Base-by-base conservation (phyloP, 2,329 filamentous ascomycete genomes). In the Stemphylium lycopersici region DNA sequence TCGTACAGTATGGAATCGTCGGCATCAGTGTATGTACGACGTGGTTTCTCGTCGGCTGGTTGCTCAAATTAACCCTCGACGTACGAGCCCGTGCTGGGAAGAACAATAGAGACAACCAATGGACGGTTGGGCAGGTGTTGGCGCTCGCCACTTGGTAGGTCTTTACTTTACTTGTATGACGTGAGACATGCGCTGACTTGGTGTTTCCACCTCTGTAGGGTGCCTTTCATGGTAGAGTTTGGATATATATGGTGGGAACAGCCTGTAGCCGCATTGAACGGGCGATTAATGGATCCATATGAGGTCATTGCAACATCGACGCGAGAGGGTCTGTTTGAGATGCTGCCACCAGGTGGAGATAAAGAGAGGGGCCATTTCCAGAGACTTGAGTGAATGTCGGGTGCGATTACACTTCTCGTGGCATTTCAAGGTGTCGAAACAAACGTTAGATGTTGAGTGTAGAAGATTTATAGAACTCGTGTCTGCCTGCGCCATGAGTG, bases 171-270 rank as follows among this genome's bases (percentile, higher is more conserved):
- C 8, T 10, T 29, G 26, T 11, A 29, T 29, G 2, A 11, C 11
- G 24, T 29, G 26, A 29, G 26, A 29, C 6, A 11, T 29, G 26
- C 26, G 8, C 26, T 29, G 26, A 29, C 26, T 29, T 29, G 26
- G 26, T 29, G 6, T 29, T 29, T 29, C 10, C 8, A 29, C 26
- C 8, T 29, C 26, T 29, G 26, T 11, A 29, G 10, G 36, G 38
- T 16, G 16, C 46, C 38, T 6, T 46, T 36, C n/a, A n/a, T 49
- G n/a, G n/a, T 29, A 6, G 38, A 49, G 4, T 42, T 49, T n/a
- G 31, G 22, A 4, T 43, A 37, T 4, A 36, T 33, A 2, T 42
- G 29, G 20, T 32, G 20, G 47, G 31, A 49, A 16, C 29, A 31
- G 11, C 32, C 31, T 0, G 22, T 18, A 38, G 10, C 29, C 13